Base-by-base conservation (phyloP, 176 grass and related monocot species). In the Ampelocalamus luodianensis region DNA sequence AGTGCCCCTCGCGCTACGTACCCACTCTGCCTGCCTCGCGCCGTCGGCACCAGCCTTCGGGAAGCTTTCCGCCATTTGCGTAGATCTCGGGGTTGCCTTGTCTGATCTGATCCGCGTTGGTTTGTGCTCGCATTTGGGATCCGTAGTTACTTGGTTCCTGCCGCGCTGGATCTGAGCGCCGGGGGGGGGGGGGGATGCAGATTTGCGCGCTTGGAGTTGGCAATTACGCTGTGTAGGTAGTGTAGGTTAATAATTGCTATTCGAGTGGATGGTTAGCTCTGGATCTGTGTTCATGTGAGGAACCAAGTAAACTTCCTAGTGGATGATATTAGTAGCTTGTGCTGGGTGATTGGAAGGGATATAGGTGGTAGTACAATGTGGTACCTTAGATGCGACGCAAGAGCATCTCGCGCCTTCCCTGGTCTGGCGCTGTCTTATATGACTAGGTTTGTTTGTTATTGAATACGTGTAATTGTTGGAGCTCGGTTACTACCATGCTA, bases 31-130 rank as follows among this genome's bases (percentile, higher is more conserved):
- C 44, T 18, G 34, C 42, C 14, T 2, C 22, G 44, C 6, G 55
- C n/a, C 55, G 62, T 79, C 26, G 29, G 61, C 44, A 43, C 29
- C 43, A 2, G 71, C 22, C 13, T 22, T 53, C 71, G 11, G 24
- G 60, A 56, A 18, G 34, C 46, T 78, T 44, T 82, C 34, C 58
- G 12, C 66, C 15, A 20, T 24, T 16, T 18, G 65, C 58, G 48
- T 71, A 90, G 84, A 90, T 90, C 88, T 86, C 78, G 71, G 45
- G 37, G 1, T 5, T 16, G 55, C 16, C 32, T 66, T 32, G 1
- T 12, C 61, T 5, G 58, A 49, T 83, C 59, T 23, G 67, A 40
- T 36, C 49, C 38, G 32, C 74, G 36, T 60, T 36, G 46, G 44
- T 26, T 26, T 13, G 50, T 56, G 11, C 6, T n/a, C 7, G 61